Evolutionary conservation across 228 moss, liverwort and hornwort species (phyloP).

Genomic region (Sphagnum magellanicum): DNA sequence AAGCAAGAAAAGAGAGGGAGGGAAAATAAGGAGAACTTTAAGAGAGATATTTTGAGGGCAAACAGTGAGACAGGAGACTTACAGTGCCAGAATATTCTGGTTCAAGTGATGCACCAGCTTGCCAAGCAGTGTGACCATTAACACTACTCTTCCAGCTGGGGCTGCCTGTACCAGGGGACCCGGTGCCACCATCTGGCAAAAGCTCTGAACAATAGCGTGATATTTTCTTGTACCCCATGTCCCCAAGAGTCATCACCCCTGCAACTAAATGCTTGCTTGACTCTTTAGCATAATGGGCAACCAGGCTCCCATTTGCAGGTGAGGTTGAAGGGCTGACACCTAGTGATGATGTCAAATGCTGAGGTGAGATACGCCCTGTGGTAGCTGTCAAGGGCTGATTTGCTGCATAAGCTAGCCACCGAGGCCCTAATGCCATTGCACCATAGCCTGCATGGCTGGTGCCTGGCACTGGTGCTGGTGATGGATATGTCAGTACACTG

Average conservation of each 20-base stretch:
- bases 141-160: slow-evolving; percentile 62
- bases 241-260: slow-evolving; percentile 75
- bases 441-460: slow-evolving; percentile 57
- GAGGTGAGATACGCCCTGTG: slow-evolving; percentile 79
- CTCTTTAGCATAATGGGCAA: slow-evolving; percentile 89
- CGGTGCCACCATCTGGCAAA: slow-evolving; percentile 59
- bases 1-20: neutral
- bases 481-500: slow-evolving; percentile 79
- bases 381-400: slow-evolving; percentile 68
- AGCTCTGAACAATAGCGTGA: slow-evolving; percentile 77
- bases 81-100: slow-evolving; percentile 83
- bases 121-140: slow-evolving; percentile 68
- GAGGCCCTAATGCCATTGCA: slow-evolving; percentile 83
- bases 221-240: slow-evolving; percentile 73
- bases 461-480: slow-evolving; percentile 38
- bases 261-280: slow-evolving; percentile 90
- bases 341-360: slow-evolving; percentile 79
- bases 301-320: slow-evolving; percentile 76
- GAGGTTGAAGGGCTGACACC: slow-evolving; percentile 87
- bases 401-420: slow-evolving; percentile 89
- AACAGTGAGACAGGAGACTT: neutral
- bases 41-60: too few species aligned
- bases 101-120: slow-evolving; percentile 50
- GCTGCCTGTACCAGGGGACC: slow-evolving; percentile 47
- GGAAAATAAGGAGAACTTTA: too few species aligned